Evolutionary conservation across 345 rosid species (phyloP), one percentile per base, ranked within the genome.

Genomic region (Litchi chinensis): DNA sequence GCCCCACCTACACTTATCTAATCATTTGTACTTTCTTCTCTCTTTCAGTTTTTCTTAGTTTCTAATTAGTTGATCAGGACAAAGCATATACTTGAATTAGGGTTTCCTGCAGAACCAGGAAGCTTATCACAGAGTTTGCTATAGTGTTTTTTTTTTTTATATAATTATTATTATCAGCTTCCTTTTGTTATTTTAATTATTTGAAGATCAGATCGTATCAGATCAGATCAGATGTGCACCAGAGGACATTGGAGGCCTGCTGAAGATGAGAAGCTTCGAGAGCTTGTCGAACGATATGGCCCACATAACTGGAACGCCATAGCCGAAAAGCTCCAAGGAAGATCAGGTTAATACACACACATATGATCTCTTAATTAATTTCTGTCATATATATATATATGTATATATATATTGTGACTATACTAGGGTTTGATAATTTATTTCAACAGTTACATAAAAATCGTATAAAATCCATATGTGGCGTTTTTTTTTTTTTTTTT

Each of bases 251-350:
- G 95, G 95, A 88, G 93, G 81, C 92, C 93, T 46, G 85, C 91
- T 0, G 95, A 90, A 83, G 95, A 91, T 70, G 95, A 90, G 77
- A 89, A 83, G 86, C 95, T 91, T 3, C 80, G 86, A 75, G 92
- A 87, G 84, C 80, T 90, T 79, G 95, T 91, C 15, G 86, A 88
- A 60, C 84, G 87, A 12, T 89, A 88, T 39, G 95, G 95, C 9
- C 95, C 95, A 59, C 95, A 91, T 81, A 91, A 91, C 74, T 91
- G 95, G 95, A 91, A 91, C 90, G 91, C 95, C 85, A 90, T 91
- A 78, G 95, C 95, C 18, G 88, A 83, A 65, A 87, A 89, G 85
- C 95, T 91, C 69, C 91, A 84, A 67, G 93, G 92, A 37, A 84
- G 95, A 90, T 91, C 95, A 82, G 94, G 92, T 87, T 64, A 52